Conservation (phyloP, 2,329 filamentous ascomycete species). For the Cryoendolithus antarcticus region DNA sequence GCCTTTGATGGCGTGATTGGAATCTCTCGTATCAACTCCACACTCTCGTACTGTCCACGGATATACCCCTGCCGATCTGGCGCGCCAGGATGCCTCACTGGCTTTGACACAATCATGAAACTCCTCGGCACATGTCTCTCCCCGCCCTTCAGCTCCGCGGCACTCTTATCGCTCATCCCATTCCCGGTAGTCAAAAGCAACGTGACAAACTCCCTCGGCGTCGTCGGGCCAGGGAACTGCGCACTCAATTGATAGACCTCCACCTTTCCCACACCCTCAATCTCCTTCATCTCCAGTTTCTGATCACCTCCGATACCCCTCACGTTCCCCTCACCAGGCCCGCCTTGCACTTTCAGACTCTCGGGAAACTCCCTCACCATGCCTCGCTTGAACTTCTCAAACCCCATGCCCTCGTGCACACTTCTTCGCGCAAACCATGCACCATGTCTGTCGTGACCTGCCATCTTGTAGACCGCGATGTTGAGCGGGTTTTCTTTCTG, state of each 20-base stretch:
- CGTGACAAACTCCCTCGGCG: constrained; percentile 78
- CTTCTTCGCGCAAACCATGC: constrained; percentile 83
- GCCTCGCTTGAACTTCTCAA: constrained; percentile 64
- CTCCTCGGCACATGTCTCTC: constrained; percentile 44
- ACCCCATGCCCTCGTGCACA: constrained; percentile 65
- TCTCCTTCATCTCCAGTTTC: constrained; percentile 51
- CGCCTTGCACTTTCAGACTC: constrained; percentile 57
- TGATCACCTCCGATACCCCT: constrained; percentile 76
- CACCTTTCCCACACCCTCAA: constrained; percentile 48
- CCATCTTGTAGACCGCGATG: constrained; percentile 68
- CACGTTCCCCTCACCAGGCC: constrained; percentile 61
- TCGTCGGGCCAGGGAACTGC: constrained; percentile 79
- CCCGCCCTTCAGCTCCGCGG: constrained; percentile 16
- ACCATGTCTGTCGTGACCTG: constrained; percentile 67
- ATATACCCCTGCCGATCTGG: constrained; percentile 61
- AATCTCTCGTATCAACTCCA: constrained; percentile 82
- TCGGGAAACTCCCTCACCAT: constrained; percentile 70
- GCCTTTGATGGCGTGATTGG: constrained; percentile 37
- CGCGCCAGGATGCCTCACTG: constrained; percentile 64
- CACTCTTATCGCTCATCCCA: constrained; percentile 37
- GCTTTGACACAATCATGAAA: constrained; percentile 79
- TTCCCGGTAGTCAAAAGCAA: constrained; percentile 56
- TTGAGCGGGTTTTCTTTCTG: constrained; percentile 61
- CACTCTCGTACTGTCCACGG: constrained; percentile 76
- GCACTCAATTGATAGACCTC: constrained; percentile 78